A percentile compares a stretch with the other conserved stretches of the same genome.
Evolutionary conservation across 139 green algal genomes (phyloP).

Genomic region (Picochlorum sp.): DNA sequence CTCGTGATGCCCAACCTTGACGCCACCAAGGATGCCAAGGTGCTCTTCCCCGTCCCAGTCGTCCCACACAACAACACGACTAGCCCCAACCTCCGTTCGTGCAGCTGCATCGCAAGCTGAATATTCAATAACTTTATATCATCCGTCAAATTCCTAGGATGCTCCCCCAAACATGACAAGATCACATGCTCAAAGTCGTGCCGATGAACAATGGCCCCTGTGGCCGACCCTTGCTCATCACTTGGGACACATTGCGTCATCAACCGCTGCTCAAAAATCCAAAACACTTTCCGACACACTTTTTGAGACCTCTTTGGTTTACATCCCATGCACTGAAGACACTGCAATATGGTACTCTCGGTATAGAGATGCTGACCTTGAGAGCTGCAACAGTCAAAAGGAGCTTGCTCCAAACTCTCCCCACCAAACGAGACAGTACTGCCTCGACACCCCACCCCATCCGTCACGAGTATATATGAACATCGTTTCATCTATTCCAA

Average conservation of each 20-base stretch:
- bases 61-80: conserved; percentile 32
- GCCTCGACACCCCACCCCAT: too few relatives aligned
- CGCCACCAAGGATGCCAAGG: conserved; percentile 82
- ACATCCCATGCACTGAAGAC: conserved; percentile 68
- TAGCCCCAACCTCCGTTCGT: conserved; percentile 7
- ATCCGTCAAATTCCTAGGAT: background rate
- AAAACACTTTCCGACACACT: conserved; percentile 24
- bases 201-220: conserved; percentile 15
- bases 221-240: background rate
- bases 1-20: conserved; percentile 77
- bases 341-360: conserved; percentile 40
- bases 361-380: conserved; percentile 51
- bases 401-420: too few relatives aligned
- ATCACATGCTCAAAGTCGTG: conserved; percentile 28
- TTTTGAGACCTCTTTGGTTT: conserved; percentile 69
- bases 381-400: too few relatives aligned
- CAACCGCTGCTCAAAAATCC: conserved; percentile 25
- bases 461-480: too few relatives aligned
- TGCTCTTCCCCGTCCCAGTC: conserved; percentile 86
- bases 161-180: conserved; percentile 18
- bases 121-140: background rate
- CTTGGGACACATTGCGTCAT: background rate
- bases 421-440: too few relatives aligned
- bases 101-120: background rate
- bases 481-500: too few relatives aligned